A percentile compares a stretch with the other conserved stretches of the same genome.
phyloP scores from a whole-genome alignment of 129 eudicot genomes.

The Centrapalus pauciflorus region DNA sequence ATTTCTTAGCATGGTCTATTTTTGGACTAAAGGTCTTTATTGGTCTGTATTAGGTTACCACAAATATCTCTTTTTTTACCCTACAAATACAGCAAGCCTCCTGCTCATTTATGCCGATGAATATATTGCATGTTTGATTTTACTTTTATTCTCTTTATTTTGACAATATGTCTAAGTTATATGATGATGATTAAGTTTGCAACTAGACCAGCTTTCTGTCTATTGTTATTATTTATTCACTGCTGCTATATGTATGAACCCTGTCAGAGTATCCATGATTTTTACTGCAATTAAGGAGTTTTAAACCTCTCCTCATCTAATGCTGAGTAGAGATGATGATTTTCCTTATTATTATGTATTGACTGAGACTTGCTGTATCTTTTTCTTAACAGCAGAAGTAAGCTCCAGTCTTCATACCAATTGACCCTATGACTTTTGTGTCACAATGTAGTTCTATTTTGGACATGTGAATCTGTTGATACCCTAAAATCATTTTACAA shows the following conservation, averaged over 20 bases:
- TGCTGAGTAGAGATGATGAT: not conserved
- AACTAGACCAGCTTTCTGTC: too few relatives aligned
- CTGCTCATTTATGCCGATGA: not conserved
- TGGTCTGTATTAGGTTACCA: not conserved
- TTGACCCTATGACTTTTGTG: constrained; percentile 4
- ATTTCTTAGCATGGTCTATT: not conserved
- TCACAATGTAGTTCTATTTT: constrained; percentile 5
- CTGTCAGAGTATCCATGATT: not conserved
- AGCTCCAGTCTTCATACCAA: constrained; percentile 6
- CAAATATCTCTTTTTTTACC: not conserved
- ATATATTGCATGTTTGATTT: not conserved
- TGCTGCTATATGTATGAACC: constrained; percentile 6
- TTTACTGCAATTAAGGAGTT: not conserved
- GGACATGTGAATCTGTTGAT: constrained; percentile 3
- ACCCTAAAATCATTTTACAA: constrained; percentile 11
- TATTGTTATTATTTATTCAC: not conserved
- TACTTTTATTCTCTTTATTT: not conserved
- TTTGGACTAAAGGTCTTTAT: not conserved
- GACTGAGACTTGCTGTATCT: constrained; percentile 24
- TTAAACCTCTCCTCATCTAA: not conserved
- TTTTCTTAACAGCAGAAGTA: constrained; percentile 20
- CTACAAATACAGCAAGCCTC: not conserved
- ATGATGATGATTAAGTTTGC: not conserved
- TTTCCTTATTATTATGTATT: not conserved
- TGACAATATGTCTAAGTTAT: not conserved